phyloP scores from a whole-genome alignment of 2,329 filamentous ascomycete species.

The Calonectria naviculata region DNA sequence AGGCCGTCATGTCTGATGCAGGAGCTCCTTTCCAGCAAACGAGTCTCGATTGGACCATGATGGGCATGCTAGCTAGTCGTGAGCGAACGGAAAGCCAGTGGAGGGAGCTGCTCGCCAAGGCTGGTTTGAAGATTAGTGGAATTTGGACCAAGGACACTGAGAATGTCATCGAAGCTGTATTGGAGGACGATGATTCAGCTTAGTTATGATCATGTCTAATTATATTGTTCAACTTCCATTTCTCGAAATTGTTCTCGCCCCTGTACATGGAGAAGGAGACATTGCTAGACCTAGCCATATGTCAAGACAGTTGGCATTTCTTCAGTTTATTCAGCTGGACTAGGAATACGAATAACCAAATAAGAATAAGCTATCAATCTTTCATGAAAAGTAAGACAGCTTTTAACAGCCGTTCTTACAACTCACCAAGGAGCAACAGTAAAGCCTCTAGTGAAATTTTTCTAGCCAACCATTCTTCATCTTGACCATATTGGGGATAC shows the following conservation, averaged over 20 bases:
- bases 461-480: too few relatives aligned
- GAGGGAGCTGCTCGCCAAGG: slow-evolving; percentile 21
- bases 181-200: neutral
- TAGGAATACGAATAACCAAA: too few relatives aligned
- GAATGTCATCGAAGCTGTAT: slow-evolving; percentile 27
- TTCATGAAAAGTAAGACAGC: too few relatives aligned
- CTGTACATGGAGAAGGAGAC: too few relatives aligned
- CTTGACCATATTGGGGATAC: neutral
- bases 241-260: neutral
- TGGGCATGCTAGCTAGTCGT: slow-evolving; percentile 36
- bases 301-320: too few relatives aligned
- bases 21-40: slow-evolving; percentile 35
- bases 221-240: neutral
- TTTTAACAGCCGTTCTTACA: too few relatives aligned
- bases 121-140: slow-evolving; percentile 20
- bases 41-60: slow-evolving; percentile 40
- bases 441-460: too few relatives aligned
- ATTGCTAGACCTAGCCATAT: too few relatives aligned
- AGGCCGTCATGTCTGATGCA: slow-evolving; percentile 24
- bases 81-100: slow-evolving; percentile 34
- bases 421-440: too few relatives aligned
- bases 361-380: too few relatives aligned
- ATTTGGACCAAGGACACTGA: slow-evolving; percentile 23
- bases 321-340: too few relatives aligned
- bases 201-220: neutral